Conservation (phyloP, 2,329 filamentous ascomycete species). For the Aspergillus alliaceus region DNA sequence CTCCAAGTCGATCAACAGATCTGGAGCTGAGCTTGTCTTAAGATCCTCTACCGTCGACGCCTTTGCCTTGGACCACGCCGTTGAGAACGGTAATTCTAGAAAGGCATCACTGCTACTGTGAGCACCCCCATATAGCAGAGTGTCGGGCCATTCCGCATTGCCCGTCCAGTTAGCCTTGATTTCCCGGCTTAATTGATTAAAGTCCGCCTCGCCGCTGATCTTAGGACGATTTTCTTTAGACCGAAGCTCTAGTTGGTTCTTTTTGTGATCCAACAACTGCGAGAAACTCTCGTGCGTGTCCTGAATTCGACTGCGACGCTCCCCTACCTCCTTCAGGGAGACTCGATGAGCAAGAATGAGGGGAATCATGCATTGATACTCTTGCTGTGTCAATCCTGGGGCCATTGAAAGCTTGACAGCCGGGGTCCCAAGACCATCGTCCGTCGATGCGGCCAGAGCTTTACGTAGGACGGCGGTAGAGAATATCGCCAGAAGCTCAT, state of each 20-base stretch:
- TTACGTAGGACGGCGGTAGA: conserved; percentile 81
- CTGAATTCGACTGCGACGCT: conserved; percentile 60
- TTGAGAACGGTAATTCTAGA: conserved; percentile 66
- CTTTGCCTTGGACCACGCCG: conserved; percentile 69
- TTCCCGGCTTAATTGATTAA: conserved; percentile 42
- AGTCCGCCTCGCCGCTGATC: conserved; percentile 42
- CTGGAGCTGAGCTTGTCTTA: conserved; percentile 20
- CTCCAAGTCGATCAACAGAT: conserved; percentile 68
- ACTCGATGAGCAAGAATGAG: conserved; percentile 73
- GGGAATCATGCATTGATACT: conserved; percentile 53
- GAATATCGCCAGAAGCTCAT: conserved; percentile 80
- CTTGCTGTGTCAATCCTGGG: conserved; percentile 26
- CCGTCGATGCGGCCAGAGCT: conserved; percentile 49
- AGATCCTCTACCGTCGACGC: conserved; percentile 53
- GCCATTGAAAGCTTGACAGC: conserved; percentile 60
- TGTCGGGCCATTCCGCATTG: conserved; percentile 70
- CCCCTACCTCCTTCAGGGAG: conserved; percentile 61
- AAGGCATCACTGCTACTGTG: conserved; percentile 59
- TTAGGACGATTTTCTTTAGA: conserved; percentile 26
- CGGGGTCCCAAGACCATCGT: conserved; percentile 47
- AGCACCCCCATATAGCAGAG: conserved; percentile 67
- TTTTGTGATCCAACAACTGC: conserved; percentile 63
- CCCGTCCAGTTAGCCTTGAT: conserved; percentile 75
- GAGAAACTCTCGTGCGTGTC: conserved; percentile 64
- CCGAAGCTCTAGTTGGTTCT: conserved; percentile 50